Percentiles rank a stretch among this genome's conserved stretches.
Conservation (phyloP, 495 filamentous ascomycete species). For the Venustampulla echinocandica region DNA sequence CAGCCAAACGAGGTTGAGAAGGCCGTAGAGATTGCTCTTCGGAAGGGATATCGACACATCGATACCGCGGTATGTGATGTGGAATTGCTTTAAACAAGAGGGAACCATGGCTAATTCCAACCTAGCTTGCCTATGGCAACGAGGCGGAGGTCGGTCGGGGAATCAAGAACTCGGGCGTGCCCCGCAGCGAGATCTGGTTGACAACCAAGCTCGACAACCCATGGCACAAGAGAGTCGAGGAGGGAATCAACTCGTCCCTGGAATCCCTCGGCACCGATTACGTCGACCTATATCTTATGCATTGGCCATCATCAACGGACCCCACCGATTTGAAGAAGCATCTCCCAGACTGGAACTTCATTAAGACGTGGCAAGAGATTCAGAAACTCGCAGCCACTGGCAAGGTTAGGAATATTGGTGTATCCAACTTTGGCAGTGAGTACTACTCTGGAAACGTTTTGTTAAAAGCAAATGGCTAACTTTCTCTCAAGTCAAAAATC, state of each 20-base stretch:
- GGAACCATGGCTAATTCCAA: not conserved
- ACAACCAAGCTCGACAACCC: constrained; percentile 79
- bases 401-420: constrained; percentile 69
- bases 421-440: constrained; percentile 67
- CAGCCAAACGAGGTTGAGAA: constrained; percentile 48
- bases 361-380: constrained; percentile 74
- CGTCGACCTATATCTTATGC: constrained; percentile 70
- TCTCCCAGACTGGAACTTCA: constrained; percentile 52
- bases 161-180: constrained; percentile 55
- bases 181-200: constrained; percentile 71
- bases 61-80: constrained; percentile 34
- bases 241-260: constrained; percentile 61
- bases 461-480: constrained; percentile 9
- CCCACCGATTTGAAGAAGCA: constrained; percentile 62
- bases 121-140: constrained; percentile 47
- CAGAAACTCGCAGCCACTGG: constrained; percentile 58
- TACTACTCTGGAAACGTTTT: not conserved
- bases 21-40: constrained; percentile 47
- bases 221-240: constrained; percentile 57
- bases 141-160: constrained; percentile 54
- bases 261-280: constrained; percentile 66
- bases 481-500: constrained; percentile 39
- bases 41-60: constrained; percentile 58
- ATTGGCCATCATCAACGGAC: constrained; percentile 59
- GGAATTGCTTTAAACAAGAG: not conserved